phyloP scores from a whole-genome alignment of 106 monocot species.

The Posidonia australis region DNA sequence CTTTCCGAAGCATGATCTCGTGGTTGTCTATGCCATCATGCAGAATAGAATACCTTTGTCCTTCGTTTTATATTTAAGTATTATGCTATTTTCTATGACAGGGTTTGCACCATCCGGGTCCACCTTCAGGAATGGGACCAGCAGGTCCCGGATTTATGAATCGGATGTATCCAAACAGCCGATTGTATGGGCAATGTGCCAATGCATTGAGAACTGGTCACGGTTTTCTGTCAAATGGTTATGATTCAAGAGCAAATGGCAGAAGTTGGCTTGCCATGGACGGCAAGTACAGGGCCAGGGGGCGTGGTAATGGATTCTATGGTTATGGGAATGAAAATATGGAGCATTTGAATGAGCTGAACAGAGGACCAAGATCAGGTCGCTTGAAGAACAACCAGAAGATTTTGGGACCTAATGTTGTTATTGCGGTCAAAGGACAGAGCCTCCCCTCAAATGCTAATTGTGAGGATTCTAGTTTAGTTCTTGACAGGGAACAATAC shows the following conservation, averaged over 20 bases:
- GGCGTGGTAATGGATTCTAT: slow-evolving; percentile 37
- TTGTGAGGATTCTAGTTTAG: slow-evolving; percentile 18
- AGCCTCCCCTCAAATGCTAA: slow-evolving; percentile 26
- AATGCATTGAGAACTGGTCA: slow-evolving; percentile 29
- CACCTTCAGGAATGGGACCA: slow-evolving; percentile 46
- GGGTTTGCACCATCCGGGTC: slow-evolving; percentile 41
- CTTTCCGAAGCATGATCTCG: too few species aligned
- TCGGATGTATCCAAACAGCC: slow-evolving; percentile 47
- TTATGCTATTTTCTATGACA: slow-evolving; percentile 1
- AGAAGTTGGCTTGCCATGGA: slow-evolving; percentile 21
- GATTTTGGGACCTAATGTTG: slow-evolving; percentile 21
- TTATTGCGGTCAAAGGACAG: slow-evolving; percentile 48
- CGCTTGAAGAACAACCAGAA: slow-evolving; percentile 38
- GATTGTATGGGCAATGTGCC: slow-evolving; percentile 44
- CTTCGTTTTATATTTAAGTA: too few species aligned
- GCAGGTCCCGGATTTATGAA: slow-evolving; percentile 29
- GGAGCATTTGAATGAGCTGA: slow-evolving; percentile 66
- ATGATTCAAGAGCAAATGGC: slow-evolving; percentile 39
- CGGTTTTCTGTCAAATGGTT: slow-evolving; percentile 39
- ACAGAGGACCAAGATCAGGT: slow-evolving; percentile 72
- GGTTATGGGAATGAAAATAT: slow-evolving; percentile 47
- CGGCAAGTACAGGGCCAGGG: slow-evolving; percentile 46
- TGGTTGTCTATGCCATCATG: too few species aligned
- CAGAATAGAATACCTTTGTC: too few species aligned
- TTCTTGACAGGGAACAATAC: slow-evolving; percentile 43